These are phyloP conservation scores for Colletotrichum sp. DNA, from an alignment of 2,329 filamentous ascomycete genomes.

Conservation along the genomic window DNA sequence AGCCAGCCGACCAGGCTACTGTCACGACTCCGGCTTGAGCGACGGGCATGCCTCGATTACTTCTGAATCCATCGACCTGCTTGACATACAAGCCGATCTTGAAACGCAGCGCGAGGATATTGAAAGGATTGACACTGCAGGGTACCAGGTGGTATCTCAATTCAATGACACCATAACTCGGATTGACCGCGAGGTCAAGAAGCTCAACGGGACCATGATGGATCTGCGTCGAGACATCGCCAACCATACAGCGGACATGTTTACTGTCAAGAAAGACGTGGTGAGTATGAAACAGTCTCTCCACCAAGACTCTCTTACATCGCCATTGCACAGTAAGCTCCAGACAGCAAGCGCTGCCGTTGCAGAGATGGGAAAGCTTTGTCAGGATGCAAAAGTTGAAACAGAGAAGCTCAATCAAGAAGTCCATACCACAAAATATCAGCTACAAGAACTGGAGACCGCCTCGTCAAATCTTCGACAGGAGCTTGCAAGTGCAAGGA, in stretches of 20 bases:
- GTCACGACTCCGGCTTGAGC: background rate
- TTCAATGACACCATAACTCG: constrained; percentile 38
- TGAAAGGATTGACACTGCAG: constrained; percentile 39
- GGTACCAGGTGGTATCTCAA: constrained; percentile 39
- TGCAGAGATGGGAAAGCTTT: constrained; percentile 23
- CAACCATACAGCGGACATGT: background rate
- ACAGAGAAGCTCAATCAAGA: constrained; percentile 25
- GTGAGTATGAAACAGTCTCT: constrained; percentile 29
- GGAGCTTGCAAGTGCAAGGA: constrained; percentile 26
- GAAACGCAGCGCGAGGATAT: constrained; percentile 38
- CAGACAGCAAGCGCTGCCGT: constrained; percentile 24
- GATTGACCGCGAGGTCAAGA: constrained; percentile 37
- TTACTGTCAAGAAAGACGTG: constrained; percentile 24
- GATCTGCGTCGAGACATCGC: constrained; percentile 28
- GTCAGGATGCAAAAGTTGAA: constrained; percentile 20
- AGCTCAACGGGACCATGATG: constrained; percentile 32
- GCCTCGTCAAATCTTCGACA: constrained; percentile 27
- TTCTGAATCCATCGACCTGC: constrained; percentile 17
- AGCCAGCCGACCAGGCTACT: background rate
- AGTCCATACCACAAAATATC: constrained; percentile 14
- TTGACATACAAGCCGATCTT: constrained; percentile 36
- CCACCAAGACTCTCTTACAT: background rate
- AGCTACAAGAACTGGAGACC: constrained; percentile 24
- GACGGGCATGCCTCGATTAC: background rate
- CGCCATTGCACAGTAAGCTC: constrained; percentile 27